Conservation (phyloP, 345 rosid genomes). For the Boechera stricta region DNA sequence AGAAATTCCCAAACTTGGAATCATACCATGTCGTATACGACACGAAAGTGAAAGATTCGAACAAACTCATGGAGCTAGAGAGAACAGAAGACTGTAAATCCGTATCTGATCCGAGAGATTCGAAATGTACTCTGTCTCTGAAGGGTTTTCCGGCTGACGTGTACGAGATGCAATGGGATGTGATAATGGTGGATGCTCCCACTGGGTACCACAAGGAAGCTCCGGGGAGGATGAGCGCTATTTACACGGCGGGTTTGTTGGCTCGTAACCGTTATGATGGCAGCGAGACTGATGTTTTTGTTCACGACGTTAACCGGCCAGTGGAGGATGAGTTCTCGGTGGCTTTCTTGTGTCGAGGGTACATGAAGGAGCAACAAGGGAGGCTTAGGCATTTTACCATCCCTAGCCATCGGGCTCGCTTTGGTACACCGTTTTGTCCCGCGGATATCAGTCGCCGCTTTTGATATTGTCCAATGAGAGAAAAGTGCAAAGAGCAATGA, state of each 20-base stretch:
- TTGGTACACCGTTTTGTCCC: not conserved
- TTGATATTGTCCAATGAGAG: not conserved
- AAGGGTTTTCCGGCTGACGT: not conserved
- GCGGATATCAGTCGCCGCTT: not conserved
- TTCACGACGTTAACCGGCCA: not conserved
- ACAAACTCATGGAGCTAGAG: not conserved
- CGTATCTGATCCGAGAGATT: not conserved
- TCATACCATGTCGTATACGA: conserved; percentile 57
- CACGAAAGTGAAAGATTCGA: not conserved
- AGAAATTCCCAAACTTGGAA: conserved; percentile 61
- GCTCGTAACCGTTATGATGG: conserved; percentile 2
- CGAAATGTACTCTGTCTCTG: not conserved
- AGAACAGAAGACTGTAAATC: not conserved
- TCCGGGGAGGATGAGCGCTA: conserved; percentile 7
- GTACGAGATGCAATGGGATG: not conserved
- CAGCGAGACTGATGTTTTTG: not conserved
- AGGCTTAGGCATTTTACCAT: not conserved
- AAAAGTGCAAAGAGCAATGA: not conserved
- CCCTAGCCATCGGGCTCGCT: not conserved
- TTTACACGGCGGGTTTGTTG: not conserved
- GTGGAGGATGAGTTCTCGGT: not conserved
- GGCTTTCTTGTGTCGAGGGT: not conserved
- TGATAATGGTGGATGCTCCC: not conserved
- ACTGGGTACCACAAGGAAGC: not conserved
- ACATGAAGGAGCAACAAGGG: not conserved